Base-by-base conservation (phyloP, 208 protist species). In the Leishmania lainsoni region DNA sequence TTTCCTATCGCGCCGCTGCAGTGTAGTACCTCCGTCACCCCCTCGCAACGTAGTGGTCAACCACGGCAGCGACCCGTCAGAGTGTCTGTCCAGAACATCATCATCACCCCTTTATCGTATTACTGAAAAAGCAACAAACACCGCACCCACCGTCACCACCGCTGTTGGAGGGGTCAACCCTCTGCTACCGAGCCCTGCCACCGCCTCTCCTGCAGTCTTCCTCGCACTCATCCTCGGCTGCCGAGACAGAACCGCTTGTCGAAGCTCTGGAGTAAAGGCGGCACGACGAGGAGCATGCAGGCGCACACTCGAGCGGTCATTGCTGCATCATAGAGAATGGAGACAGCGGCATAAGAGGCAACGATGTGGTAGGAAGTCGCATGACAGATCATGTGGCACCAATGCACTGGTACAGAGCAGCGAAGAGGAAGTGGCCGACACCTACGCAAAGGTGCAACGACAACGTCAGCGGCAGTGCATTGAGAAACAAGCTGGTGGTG, bases 391-490 rank as follows among this genome's bases (percentile, higher is more conserved):
- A 73, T 12, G 69, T 73, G 48, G 26, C 45, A 73, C 45, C 20
- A 8, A 51, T 73, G 69, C 45, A 51, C 8, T 26, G 39, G 14
- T n/a, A 29, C 42, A 29, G 45, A 73, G 69, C 45, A 73, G 32
- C 45, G 63, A 61, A 22, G 76, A 79, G 76, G 76, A 35, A 20
- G 32, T 58, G 63, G 76, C 58, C 45, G 63, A 69, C 45, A 83
- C 80, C 51, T 83, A 83, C 66, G 65, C 52, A 29, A 42, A 71
- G 32, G 26, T 82, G 20, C 39, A 65, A 32, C 74, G 49, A 10
- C 79, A 72, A 58, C 68, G 32, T 5, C 70, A 59, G 56, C 78
- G 42, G 70, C 26, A 56, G 51, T 32, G 14, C 29, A 39, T 42
- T 26, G 72, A 61, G 51, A 61, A 59, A 35, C 68, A 51, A 1